phyloP scores from a whole-genome alignment of 352 stramenopile genomes.

The Aphanomyces astaci region DNA sequence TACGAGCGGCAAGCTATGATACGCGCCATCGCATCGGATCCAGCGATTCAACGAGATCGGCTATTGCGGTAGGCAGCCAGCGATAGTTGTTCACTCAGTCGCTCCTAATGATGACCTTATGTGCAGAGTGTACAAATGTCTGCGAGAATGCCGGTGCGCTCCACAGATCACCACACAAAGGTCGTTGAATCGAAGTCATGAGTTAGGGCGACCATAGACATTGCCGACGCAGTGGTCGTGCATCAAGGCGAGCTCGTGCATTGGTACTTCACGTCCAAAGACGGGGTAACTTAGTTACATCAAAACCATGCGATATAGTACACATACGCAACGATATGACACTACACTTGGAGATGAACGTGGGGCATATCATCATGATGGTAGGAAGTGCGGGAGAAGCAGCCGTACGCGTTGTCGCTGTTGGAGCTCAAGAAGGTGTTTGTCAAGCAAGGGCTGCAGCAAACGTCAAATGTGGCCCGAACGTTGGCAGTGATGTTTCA shows the following conservation, averaged over 20 bases:
- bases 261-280: slow-evolving; percentile 3
- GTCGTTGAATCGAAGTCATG: background rate
- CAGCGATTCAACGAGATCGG: background rate
- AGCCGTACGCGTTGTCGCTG: background rate
- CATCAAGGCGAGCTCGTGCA: slow-evolving; percentile 15
- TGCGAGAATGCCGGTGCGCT: background rate
- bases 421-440: slow-evolving; percentile 19
- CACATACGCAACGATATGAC: no score
- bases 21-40: background rate
- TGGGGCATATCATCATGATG: no score
- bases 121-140: slow-evolving; percentile 2
- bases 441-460: slow-evolving; percentile 13
- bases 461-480: slow-evolving; percentile 13
- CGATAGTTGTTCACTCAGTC: no score
- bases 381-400: slow-evolving; percentile 17
- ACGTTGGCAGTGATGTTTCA: slow-evolving; percentile 4
- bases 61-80: background rate
- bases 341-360: no score
- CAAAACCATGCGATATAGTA: no score
- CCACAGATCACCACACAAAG: no score
- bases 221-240: slow-evolving; percentile 16
- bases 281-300: background rate
- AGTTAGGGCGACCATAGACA: slow-evolving; percentile 11
- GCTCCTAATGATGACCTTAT: no score
- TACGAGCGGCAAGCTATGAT: background rate